Evolutionary conservation across 2,329 filamentous ascomycete species (phyloP), one percentile per base, ranked within the genome.

Genomic region (Fusarium xylarioides): DNA sequence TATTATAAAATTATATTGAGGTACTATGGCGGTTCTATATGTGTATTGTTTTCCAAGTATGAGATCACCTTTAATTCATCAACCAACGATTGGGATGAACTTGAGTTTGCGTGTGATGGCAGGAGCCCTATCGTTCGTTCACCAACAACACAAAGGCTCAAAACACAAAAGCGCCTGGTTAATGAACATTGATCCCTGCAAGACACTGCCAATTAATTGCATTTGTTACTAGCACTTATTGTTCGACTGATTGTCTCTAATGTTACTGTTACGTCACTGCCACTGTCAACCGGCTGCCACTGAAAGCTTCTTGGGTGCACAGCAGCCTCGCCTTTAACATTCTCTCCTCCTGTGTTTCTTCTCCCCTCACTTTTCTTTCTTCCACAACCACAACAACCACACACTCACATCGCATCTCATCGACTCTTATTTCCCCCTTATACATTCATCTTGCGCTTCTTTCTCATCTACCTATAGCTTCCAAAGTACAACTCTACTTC

Each of bases 281-380:
- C 49, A 63, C 34, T 44, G 55, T 44, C 40, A 62, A 61, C 35
- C 60, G 23, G 46, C 53, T 67, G 60, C 60, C 63, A 40, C 21
- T 37, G 49, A 26, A 23, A 14, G 32, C 32, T 26, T 52, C 30
- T 52, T 52, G 28, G 30, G 37, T 19, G 21, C 32, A 30, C 28
- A 21, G 21, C n/a, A 34, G 28, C 34, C 53, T 32, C 12, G 21
- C 32, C 21, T 19, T 23, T 35, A 26, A 18, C 35, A 11, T 54
- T 35, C 42, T 32, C 37, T 34, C 26, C 32, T 42, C 23, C 19
- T 43, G 34, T 15, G 10, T 47, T 21, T 43, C 40, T 38, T 47
- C 40, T 40, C 37, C 53, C 38, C n/a, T 47, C 28, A 30, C n/a
- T 32, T 56, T 40, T 40, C 15, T 63, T 44, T 37, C 34, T 23